Evolutionary conservation across 164 flowering plant species (phyloP).

Genomic region (Dillenia suffruticosa): DNA sequence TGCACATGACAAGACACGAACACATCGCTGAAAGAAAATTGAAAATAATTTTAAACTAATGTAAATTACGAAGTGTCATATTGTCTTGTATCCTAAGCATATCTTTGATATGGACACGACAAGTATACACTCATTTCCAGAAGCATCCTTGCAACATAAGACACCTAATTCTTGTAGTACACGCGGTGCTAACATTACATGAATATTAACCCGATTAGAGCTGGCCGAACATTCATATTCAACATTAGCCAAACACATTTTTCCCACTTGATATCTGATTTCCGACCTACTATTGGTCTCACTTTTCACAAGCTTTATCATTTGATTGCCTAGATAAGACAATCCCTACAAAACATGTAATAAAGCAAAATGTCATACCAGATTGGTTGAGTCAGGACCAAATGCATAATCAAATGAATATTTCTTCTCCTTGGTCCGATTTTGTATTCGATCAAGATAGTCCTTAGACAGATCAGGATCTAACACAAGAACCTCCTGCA

Average conservation of each 20-base stretch:
- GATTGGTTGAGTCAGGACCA: conserved; percentile 59
- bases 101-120: no score
- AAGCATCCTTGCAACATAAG: no score
- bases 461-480: conserved; percentile 87
- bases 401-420: conserved; percentile 80
- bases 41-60: no score
- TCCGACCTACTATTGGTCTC: background rate
- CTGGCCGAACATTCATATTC: background rate
- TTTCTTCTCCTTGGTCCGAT: conserved; percentile 70
- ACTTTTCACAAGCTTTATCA: background rate
- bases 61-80: no score
- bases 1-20: no score
- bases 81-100: no score
- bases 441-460: conserved; percentile 78
- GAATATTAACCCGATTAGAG: no score
- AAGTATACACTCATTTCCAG: no score
- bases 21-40: no score
- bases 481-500: conserved; percentile 68
- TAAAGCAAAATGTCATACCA: conserved; percentile 28
- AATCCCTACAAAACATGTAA: background rate
- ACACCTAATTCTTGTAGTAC: no score
- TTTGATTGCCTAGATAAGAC: background rate
- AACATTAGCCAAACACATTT: background rate
- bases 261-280: background rate
- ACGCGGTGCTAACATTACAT: no score